phyloP scores from a whole-genome alignment of 345 rosid species.

The Raphanus sativus region DNA sequence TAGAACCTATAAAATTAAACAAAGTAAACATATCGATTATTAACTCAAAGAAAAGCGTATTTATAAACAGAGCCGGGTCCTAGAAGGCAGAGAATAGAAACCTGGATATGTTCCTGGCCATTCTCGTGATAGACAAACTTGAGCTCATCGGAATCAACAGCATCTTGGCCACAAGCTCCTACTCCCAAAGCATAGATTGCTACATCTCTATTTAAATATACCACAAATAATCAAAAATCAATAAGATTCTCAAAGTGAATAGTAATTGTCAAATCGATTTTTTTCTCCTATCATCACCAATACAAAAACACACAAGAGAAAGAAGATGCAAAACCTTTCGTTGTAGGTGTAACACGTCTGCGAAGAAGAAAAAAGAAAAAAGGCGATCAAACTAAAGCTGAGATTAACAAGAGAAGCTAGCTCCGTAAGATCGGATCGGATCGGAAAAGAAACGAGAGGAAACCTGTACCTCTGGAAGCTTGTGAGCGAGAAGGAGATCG shows the following conservation, averaged over 20 bases:
- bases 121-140: constrained; percentile 69
- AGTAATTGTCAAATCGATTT: background rate
- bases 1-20: constrained; percentile 50
- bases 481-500: constrained; percentile 58
- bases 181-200: constrained; percentile 81
- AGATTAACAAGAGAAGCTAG: background rate
- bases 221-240: background rate
- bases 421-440: background rate
- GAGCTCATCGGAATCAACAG: constrained; percentile 70
- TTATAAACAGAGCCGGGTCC: too few relatives aligned
- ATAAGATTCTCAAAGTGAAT: background rate
- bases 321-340: constrained; percentile 54
- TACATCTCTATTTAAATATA: constrained; percentile 52
- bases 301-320: background rate
- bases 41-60: background rate
- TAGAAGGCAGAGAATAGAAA: constrained; percentile 3
- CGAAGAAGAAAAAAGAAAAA: background rate
- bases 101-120: constrained; percentile 73
- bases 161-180: constrained; percentile 76
- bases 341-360: constrained; percentile 54
- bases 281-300: background rate
- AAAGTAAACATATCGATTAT: background rate
- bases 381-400: background rate
- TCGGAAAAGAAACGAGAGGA: background rate
- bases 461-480: constrained; percentile 61